Percentiles rank a stretch among this genome's conserved stretches.
Evolutionary conservation across 208 protist genomes (phyloP).

Genomic region (Acanthamoeba castellanii): DNA sequence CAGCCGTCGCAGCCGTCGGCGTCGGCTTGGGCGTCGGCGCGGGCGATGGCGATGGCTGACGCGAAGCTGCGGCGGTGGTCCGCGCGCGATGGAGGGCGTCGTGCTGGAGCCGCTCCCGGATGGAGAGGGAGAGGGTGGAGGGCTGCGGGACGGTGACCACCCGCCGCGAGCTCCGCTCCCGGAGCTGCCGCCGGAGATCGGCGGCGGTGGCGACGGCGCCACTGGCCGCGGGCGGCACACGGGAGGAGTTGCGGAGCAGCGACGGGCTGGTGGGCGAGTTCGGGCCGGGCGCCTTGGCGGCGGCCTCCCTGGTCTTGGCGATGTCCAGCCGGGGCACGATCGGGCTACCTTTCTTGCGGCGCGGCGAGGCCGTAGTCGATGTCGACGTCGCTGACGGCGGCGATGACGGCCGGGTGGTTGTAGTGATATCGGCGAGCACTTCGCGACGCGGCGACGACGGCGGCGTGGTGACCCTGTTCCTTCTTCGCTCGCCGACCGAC

Average conservation of each 20-base stretch:
- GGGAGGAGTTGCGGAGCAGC: background rate
- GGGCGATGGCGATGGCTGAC: background rate
- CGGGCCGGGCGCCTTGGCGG: background rate
- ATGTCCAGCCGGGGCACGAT: slow-evolving; percentile 20
- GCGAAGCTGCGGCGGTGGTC: background rate
- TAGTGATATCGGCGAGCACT: background rate
- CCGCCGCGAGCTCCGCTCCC: background rate
- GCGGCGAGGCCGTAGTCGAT: background rate
- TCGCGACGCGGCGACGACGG: background rate
- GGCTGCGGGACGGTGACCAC: background rate
- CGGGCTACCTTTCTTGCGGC: background rate
- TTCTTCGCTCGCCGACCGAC: background rate
- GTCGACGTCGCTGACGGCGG: background rate
- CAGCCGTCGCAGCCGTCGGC: too few species aligned
- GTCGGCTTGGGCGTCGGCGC: too few species aligned
- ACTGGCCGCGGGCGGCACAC: too few species aligned
- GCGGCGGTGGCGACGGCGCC: background rate
- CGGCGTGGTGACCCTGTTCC: background rate
- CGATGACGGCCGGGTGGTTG: background rate
- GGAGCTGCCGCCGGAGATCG: background rate
- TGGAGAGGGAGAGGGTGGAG: background rate
- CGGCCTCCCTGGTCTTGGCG: background rate
- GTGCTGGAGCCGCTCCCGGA: background rate
- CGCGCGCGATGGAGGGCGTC: background rate
- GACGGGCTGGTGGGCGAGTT: background rate